Evolutionary conservation across 257 asterid genomes (phyloP).

Genomic region (Misopates orontium): DNA sequence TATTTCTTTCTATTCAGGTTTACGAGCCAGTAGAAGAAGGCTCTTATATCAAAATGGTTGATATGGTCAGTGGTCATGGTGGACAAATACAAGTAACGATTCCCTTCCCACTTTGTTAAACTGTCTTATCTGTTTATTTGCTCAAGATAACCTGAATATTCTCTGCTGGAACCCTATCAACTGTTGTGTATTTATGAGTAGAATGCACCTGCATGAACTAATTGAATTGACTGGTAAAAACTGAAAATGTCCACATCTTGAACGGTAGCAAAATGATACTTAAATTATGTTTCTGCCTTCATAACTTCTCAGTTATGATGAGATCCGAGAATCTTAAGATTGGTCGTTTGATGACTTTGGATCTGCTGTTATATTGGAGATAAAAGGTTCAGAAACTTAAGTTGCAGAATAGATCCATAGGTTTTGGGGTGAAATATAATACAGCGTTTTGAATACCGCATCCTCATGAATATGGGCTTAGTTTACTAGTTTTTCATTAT

Average conservation of each 20-base stretch:
- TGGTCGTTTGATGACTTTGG: too few relatives aligned
- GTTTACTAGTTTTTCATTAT: too few relatives aligned
- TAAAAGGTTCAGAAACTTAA: too few relatives aligned
- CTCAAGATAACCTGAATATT: slow-evolving; percentile 7
- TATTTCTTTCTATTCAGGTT: slow-evolving; percentile 49
- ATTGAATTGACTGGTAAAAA: slow-evolving; percentile 14
- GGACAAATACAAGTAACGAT: slow-evolving; percentile 89
- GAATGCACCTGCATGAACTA: slow-evolving; percentile 1
- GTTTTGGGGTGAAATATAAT: too few relatives aligned
- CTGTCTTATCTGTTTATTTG: slow-evolving; percentile 9
- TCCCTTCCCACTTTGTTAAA: slow-evolving; percentile 7
- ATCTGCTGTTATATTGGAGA: too few relatives aligned
- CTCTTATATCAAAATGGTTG: slow-evolving; percentile 96
- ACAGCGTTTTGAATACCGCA: too few relatives aligned
- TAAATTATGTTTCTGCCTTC: too few relatives aligned
- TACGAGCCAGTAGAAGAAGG: slow-evolving; percentile 99
- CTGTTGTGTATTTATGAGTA: background rate
- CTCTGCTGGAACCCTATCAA: background rate
- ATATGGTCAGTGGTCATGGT: slow-evolving; percentile 96
- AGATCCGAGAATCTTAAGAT: too few relatives aligned
- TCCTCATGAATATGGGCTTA: too few relatives aligned
- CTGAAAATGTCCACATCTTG: background rate
- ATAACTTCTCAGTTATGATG: too few relatives aligned
- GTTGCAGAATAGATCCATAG: too few relatives aligned
- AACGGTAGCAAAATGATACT: too few relatives aligned